phyloP scores from a whole-genome alignment of 345 rosid species.

The Eucalyptus cloeziana region DNA sequence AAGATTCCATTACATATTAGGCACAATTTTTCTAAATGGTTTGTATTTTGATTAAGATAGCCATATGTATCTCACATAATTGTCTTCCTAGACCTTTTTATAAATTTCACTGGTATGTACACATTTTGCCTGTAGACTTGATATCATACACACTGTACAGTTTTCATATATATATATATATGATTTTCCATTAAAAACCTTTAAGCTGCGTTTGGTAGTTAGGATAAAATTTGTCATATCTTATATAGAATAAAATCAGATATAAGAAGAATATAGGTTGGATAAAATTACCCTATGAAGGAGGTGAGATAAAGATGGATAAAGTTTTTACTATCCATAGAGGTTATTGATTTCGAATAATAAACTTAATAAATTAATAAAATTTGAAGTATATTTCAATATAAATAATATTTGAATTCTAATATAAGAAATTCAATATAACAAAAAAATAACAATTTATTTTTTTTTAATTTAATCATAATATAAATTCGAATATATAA shows the following conservation, averaged over 20 bases:
- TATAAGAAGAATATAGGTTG: too few relatives aligned
- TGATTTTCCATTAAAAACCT: not conserved
- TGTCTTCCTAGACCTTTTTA: not conserved
- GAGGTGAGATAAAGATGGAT: accelerated
- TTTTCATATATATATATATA: not conserved
- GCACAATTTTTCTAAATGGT: not conserved
- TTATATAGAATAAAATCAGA: accelerated
- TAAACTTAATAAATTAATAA: too few relatives aligned
- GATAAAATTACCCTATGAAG: accelerated
- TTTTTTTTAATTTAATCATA: too few relatives aligned
- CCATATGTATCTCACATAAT: not conserved
- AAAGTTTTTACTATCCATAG: too few relatives aligned
- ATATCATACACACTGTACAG: not conserved
- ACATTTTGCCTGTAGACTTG: not conserved
- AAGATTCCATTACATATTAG: not conserved
- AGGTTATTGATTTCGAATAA: too few relatives aligned
- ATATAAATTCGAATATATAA: too few relatives aligned
- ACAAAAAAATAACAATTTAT: too few relatives aligned
- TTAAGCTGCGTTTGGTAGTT: accelerated
- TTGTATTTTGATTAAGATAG: not conserved
- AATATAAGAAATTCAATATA: too few relatives aligned
- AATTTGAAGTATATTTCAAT: too few relatives aligned
- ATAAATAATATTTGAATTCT: too few relatives aligned
- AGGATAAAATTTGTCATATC: too few relatives aligned
- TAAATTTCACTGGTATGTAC: not conserved